Conservation (phyloP, 2,329 filamentous ascomycete genomes). For the Ascochyta fabae region DNA sequence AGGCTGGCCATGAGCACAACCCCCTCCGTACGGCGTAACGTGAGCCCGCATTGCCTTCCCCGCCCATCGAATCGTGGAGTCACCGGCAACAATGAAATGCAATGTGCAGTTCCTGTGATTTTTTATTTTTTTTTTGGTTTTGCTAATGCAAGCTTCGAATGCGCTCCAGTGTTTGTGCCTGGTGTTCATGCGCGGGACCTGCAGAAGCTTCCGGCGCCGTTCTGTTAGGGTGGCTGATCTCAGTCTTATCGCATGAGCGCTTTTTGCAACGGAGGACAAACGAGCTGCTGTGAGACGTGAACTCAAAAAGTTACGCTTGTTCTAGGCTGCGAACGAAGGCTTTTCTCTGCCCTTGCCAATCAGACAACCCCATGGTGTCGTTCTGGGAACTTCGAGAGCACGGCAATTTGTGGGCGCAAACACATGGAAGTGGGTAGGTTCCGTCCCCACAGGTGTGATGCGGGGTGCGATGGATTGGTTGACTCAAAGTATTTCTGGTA, state of each 20-base stretch:
- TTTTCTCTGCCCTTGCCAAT: constrained; percentile 5
- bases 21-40: constrained; percentile 1
- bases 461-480: neutral
- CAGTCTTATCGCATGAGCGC: constrained; percentile 8
- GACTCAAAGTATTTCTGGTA: neutral
- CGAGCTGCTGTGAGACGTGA: constrained; percentile 9
- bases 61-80: neutral
- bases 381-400: constrained; percentile 1
- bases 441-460: constrained; percentile 2
- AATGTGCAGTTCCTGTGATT: neutral
- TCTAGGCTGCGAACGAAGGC: neutral
- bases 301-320: constrained; percentile 6
- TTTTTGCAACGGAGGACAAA: constrained; percentile 1
- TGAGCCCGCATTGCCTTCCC: constrained; percentile 16
- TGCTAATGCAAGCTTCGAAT: neutral
- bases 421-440: neutral
- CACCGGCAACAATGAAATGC: neutral
- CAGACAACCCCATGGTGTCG: neutral
- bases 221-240: constrained; percentile 16
- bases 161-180: constrained; percentile 10
- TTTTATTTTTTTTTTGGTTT: neutral
- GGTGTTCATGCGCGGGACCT: constrained; percentile 34
- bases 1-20: constrained; percentile 16
- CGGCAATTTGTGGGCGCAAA: neutral
- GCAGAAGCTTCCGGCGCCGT: constrained; percentile 31